Evolutionary conservation across 2,329 filamentous ascomycete genomes (phyloP), one percentile per base, ranked within the genome.

Genomic region (Botrytis paeoniae): DNA sequence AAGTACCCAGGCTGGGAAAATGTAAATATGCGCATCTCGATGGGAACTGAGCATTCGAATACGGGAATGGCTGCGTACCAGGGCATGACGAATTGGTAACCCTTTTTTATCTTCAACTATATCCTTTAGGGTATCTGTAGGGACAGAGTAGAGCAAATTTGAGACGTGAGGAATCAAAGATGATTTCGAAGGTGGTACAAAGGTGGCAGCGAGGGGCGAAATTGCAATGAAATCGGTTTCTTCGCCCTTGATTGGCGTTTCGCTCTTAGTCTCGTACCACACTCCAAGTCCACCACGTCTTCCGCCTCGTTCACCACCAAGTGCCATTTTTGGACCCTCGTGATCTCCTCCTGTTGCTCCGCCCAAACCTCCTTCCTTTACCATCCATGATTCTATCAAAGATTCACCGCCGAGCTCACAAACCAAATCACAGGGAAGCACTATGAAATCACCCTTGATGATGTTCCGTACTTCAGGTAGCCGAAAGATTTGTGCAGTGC

Each of bases 201-300:
- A 82, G 0, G 89, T 84, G 7, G 85, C 80, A 5, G 89, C 84
- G 9, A 96, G 84, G 5, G 92, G 89, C 0, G 92, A 88, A 0
- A 93, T 94, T 14, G 92, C 93, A 78, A 98, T 88, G 81, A 98
- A 98, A 80, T 98, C 95, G 2, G 94, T 96, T 81, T 97, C 94
- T 81, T 98, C 94, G 63, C 92, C 92, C 83, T 98, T 98, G 75
- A 95, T 88, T 51, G 90, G 89, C 9, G 89, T 90, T 75, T 92
- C 91, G 29, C 86, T 88, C 80, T 93, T 93, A 2, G 94, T 97
- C 79, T 95, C 89, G 82, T 98, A 98, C 90, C 93, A 98, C 1
- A 99, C 92, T 9, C 92, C 92, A 54, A 98, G 85, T 1, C 94
- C 96, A 60, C 95, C 94, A 82, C 92, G 92, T 75, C 89, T 86